Percentiles rank a stretch among this genome's conserved stretches.
phyloP scores from a whole-genome alignment of 2,329 filamentous ascomycete genomes.

The Pseudopyrenochaeta lycopersici region DNA sequence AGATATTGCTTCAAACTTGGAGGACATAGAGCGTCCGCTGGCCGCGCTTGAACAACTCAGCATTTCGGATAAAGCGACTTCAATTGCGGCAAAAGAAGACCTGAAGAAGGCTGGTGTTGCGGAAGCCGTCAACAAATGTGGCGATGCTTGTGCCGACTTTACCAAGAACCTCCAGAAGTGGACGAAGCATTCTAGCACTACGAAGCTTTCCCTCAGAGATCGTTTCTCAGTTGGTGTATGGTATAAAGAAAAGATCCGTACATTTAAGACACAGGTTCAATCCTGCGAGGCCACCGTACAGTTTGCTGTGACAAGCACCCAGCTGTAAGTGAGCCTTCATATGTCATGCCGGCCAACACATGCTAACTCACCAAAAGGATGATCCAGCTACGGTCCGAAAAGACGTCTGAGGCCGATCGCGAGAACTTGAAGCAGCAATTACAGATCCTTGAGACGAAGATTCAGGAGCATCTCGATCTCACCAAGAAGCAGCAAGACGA shows the following conservation, averaged over 20 bases:
- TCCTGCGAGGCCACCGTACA: slow-evolving; percentile 15
- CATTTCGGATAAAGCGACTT: slow-evolving; percentile 7
- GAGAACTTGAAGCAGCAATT: slow-evolving; percentile 3
- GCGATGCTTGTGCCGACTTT: slow-evolving; percentile 15
- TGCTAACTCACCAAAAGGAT: background rate
- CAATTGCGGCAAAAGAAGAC: slow-evolving; percentile 8
- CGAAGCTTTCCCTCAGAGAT: slow-evolving; percentile 11
- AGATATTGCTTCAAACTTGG: slow-evolving; percentile 14
- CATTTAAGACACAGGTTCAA: slow-evolving; percentile 11
- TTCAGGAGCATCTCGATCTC: slow-evolving; percentile 15
- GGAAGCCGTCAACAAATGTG: slow-evolving; percentile 21
- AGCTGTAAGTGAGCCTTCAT: slow-evolving; percentile 10
- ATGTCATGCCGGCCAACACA: too few relatives aligned
- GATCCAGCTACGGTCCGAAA: slow-evolving; percentile 12
- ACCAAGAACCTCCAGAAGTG: slow-evolving; percentile 14
- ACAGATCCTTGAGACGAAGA: slow-evolving; percentile 12
- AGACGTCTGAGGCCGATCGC: slow-evolving; percentile 1
- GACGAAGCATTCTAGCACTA: slow-evolving; percentile 19
- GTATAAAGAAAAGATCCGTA: slow-evolving; percentile 22
- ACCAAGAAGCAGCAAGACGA: slow-evolving; percentile 12
- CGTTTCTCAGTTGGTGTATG: slow-evolving; percentile 15
- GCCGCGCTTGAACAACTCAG: slow-evolving; percentile 12
- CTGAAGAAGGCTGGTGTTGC: slow-evolving; percentile 17
- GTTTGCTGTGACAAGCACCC: slow-evolving; percentile 17
- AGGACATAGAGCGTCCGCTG: slow-evolving; percentile 14